Conservation (phyloP, 2,329 filamentous ascomycete genomes). For the Diaporthe sp. region DNA sequence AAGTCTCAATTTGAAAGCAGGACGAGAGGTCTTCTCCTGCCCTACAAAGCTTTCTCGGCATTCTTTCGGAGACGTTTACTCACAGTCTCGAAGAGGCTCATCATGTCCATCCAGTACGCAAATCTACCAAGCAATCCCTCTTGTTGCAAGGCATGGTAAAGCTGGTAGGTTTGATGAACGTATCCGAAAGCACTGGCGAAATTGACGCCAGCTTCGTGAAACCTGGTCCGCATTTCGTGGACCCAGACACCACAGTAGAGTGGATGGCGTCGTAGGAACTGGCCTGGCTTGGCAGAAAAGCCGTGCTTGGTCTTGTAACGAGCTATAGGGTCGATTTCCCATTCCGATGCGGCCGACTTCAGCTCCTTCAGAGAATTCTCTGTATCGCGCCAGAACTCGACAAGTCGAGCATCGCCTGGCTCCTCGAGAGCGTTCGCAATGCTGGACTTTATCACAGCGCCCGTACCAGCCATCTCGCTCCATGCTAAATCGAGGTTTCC, state of each 20-base stretch:
- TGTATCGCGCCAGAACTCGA: background rate
- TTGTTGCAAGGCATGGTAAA: background rate
- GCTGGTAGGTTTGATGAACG: constrained; percentile 3
- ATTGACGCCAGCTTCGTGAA: background rate
- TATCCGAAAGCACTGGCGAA: constrained; percentile 6
- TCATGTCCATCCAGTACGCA: background rate
- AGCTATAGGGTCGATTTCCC: background rate
- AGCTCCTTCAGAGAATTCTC: background rate
- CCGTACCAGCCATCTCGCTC: constrained; percentile 1
- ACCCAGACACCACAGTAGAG: constrained; percentile 16
- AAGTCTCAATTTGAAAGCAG: background rate
- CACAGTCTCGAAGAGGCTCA: background rate
- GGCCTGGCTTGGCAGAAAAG: background rate
- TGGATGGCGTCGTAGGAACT: constrained; percentile 3
- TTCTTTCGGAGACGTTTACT: background rate
- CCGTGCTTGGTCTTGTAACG: background rate
- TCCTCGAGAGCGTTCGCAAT: background rate
- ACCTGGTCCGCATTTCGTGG: background rate
- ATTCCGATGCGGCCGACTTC: background rate
- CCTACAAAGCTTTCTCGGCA: background rate
- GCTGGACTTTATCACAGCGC: background rate
- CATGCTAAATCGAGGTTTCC: background rate
- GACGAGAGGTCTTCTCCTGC: background rate
- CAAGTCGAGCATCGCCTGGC: background rate
- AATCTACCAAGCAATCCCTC: background rate